Evolutionary conservation across 176 grass and related monocot species (phyloP).

Genomic region (Hsuehochloa calcarea): DNA sequence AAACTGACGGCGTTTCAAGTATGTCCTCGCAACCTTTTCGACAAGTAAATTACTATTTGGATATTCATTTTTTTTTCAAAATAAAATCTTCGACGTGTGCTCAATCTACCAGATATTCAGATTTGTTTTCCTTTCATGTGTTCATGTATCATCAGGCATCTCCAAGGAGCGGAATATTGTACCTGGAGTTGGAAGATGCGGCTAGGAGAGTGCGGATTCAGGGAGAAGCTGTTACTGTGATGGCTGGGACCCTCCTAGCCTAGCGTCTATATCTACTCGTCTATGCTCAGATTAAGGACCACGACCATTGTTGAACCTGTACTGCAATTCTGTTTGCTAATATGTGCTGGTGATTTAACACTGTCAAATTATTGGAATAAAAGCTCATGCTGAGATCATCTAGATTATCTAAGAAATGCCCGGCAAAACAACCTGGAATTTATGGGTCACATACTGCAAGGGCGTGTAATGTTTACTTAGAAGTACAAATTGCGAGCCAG

Average conservation of each 20-base stretch:
- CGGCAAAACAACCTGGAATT: too few species aligned
- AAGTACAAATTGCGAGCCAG: neutral
- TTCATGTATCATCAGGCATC: slow-evolving; percentile 47
- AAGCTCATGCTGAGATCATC: too few species aligned
- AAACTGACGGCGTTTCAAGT: slow-evolving; percentile 62
- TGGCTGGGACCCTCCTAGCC: slow-evolving; percentile 48
- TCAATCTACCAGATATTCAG: neutral
- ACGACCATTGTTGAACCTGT: neutral
- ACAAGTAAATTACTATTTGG: neutral
- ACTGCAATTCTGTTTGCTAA: neutral
- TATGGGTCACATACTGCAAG: too few species aligned
- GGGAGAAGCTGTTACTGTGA: slow-evolving; percentile 72
- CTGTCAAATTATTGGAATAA: too few species aligned
- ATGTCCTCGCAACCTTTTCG: neutral
- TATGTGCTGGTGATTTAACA: neutral
- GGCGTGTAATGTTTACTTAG: too few species aligned
- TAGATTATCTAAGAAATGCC: too few species aligned
- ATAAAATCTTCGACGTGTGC: neutral
- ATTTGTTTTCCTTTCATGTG: neutral
- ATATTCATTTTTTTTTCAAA: neutral
- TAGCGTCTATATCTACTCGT: neutral
- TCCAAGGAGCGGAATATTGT: slow-evolving; percentile 55
- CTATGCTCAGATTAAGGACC: neutral
- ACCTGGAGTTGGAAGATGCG: slow-evolving; percentile 52
- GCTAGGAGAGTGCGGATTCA: slow-evolving; percentile 51